Evolutionary conservation across 257 asterid genomes (phyloP), one percentile per base, ranked within the genome.

Genomic region (Thymus mandschuricus): DNA sequence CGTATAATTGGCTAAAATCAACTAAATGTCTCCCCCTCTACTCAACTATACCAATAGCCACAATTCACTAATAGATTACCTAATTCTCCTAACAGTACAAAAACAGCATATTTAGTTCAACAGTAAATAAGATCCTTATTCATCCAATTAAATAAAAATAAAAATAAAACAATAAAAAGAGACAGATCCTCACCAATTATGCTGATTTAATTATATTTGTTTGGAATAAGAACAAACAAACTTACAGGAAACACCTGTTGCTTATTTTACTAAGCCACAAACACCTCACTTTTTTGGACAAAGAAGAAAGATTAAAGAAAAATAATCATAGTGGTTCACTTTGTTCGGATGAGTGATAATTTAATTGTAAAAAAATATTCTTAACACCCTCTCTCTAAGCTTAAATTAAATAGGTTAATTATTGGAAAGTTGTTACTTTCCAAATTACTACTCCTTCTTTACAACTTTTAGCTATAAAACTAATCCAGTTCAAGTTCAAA

Each of bases 151-250:
- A 35, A 34, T 38, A 5, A 38, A 38, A 38, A 38, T 5, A 4
- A 38, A 38, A 38, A 38, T 38, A 4, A 10, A 51, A 30, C 21
- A 21, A 21, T 21, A 21, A 21, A 15, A 4, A 55, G 62, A 30
- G 62, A 57, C 21, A 11, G 40, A 30, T 30, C 41, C 40, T 30
- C 40, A 4, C 30, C 6, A 30, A 10, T 5, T 59, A 33, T 65
- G 59, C 70, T 30, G 52, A 62, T 27, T 3, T 41, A 1, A 4
- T 1, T 49, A 12, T 28, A 6, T 1, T 8, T 65, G 59, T 27
- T 49, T 29, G 73, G 59, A 70, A 58, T 70, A 45, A 70, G 60
- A 66, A 66, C 60, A 64, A 44, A 64, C 56, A 31, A 49, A 49
- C 71, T 48, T 66, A 31, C 46, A 11, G 9, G 29, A 28, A 49